Evolutionary conservation across 306 rosid species (phyloP).

Genomic region (Elaeagnus macrophylla): DNA sequence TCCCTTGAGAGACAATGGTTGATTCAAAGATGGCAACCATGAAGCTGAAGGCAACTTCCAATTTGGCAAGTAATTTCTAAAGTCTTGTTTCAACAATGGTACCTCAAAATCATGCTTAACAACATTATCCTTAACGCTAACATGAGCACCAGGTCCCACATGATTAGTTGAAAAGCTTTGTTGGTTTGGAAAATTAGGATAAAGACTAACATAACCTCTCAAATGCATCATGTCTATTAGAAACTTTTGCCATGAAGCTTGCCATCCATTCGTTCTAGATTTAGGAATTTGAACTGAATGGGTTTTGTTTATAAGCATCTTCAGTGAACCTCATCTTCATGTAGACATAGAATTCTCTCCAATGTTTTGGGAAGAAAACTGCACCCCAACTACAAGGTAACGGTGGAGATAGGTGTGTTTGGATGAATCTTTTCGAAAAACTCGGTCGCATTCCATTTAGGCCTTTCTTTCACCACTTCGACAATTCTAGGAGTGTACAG

Average conservation of each 20-base stretch:
- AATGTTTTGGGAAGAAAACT: conserved; percentile 91
- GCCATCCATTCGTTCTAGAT: conserved; percentile 97
- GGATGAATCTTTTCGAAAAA: conserved; percentile 70
- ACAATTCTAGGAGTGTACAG: conserved; percentile 88
- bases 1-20: conserved; percentile 72
- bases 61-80: conserved; percentile 44
- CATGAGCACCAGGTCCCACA: conserved; percentile 99
- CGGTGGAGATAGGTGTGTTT: conserved; percentile 93
- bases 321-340: conserved; percentile 91
- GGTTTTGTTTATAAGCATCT: conserved; percentile 64
- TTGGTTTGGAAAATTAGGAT: conserved; percentile 86
- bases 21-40: conserved; percentile 67
- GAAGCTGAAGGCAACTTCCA: conserved; percentile 78
- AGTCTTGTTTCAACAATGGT: conserved; percentile 68
- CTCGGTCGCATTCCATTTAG: conserved; percentile 80
- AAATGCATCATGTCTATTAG: conserved; percentile 97
- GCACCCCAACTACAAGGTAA: conserved; percentile 98
- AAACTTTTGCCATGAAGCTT: conserved; percentile 97
- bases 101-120: conserved; percentile 86
- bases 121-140: conserved; percentile 72
- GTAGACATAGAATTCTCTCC: conserved; percentile 96
- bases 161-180: conserved; percentile 94
- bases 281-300: conserved; percentile 91
- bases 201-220: conserved; percentile 85
- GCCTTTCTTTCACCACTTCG: conserved; percentile 92